Base-by-base conservation (phyloP, 2,329 filamentous ascomycete species). In the Trichoderma sp. region DNA sequence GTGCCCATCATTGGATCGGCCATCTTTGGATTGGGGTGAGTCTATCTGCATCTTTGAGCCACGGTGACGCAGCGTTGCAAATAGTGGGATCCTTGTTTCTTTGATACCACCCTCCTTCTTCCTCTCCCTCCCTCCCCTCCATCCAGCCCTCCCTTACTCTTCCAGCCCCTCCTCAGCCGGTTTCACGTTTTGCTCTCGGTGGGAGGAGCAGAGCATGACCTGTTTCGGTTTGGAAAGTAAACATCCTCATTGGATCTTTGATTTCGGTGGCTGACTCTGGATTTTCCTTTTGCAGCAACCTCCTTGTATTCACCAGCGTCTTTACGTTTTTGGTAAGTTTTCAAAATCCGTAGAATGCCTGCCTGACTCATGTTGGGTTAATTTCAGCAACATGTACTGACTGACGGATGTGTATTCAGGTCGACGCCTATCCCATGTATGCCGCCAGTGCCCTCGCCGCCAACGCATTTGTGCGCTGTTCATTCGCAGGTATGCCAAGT, bases 311-410 rank as follows among this genome's bases (percentile, higher is more conserved):
- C 84, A 92, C 91, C 75, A 94, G 95, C 71, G 91, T 97, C 78
- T 98, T 97, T 83, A 97, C 95, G 14, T 98, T 97, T 85, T 86
- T 97, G 78, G 94, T 96, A 83, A 85, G 87, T 62, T n/a, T 9
- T 31, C 16, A 14, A 33, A 5, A 29, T 21, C 45, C 14, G 31
- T 53, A 29, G 29, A 29, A 29, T 29, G 29, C 29, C 29, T 29
- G 7, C 27, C n/a, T 29, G 27, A 24, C n/a, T 63, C 59, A 31
- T 72, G n/a, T 6, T n/a, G 9, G 59, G 16, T 8, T 53, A 21
- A 14, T 21, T 65, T 21, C 21, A 24, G 11, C 50, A 56, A n/a
- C 31, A 29, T 18, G 35, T 16, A 18, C 69, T 72, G 41, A 72
- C 69, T 60, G n/a, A 9, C 2, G 59, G 24, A 9, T 53, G 38